Evolutionary conservation across 2,329 filamentous ascomycete species (phyloP), one percentile per base, ranked within the genome.

Genomic region (Colletotrichum gloeosporioides): DNA sequence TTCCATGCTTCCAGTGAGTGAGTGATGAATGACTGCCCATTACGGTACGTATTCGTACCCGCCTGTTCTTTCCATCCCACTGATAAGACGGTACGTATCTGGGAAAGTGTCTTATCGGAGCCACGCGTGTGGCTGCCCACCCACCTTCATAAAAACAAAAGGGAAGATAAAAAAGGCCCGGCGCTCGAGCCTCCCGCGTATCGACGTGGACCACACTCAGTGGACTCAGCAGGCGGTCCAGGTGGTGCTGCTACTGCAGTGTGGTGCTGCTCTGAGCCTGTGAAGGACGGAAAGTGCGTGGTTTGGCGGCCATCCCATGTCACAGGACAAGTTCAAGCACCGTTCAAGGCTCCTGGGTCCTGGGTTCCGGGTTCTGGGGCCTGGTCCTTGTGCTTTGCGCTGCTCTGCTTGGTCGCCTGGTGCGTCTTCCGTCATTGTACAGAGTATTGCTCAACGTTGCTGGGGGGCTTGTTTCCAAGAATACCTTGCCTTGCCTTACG

Each of bases 361-460:
- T 53, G 44, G 44, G 44, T 53, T 53, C 44, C n/a, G 44, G 44
- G 44, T 53, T 53, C n/a, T 53, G 44, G 44, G 44, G 0, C 44
- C 44, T 53, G 34, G 69, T 32, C 62, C 70, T 18, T 29, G 70
- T 32, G 32, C 25, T 29, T 36, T 36, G 49, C 39, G 39, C 39
- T 49, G 39, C 39, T 49, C 39, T 49, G 39, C 39, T 49, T 49
- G 39, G 18, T 49, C 39, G 39, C 39, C 39, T 44, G 39, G 39
- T 44, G 39, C 39, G 55, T 71, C 68, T 71, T 61, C 72, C 72
- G 73, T 75, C 73, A 75, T 75, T 74, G 39, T 70, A 34, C n/a
- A n/a, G n/a, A n/a, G n/a, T 22, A 22, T 71, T 71, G 59, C 59
- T 22, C 44, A 53, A 22, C 44, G 44, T 13, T 53, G 44, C 44